Conservation (phyloP, 2,329 filamentous ascomycete genomes). For the Fusarium tupiense region DNA sequence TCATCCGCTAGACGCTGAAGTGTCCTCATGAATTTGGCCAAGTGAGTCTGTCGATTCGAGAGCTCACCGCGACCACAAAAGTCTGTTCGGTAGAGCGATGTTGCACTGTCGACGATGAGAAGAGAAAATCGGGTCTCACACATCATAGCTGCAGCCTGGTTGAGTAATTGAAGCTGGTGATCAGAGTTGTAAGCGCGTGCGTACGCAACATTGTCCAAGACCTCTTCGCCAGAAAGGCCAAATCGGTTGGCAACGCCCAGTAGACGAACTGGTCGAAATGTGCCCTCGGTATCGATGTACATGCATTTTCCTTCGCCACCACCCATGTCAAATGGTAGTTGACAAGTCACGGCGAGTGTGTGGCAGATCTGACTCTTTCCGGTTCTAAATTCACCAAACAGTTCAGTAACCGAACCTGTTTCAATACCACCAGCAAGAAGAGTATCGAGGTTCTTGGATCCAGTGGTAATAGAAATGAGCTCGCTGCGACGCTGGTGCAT, state of each 20-base stretch:
- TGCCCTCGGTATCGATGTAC: constrained; percentile 98
- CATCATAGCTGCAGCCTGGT: constrained; percentile 98
- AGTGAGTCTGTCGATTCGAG: constrained; percentile 88
- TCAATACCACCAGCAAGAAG: constrained; percentile 93
- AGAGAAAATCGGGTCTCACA: constrained; percentile 97
- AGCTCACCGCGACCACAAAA: constrained; percentile 97
- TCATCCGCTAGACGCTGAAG: constrained; percentile 81
- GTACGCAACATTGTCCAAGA: constrained; percentile 97
- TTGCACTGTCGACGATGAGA: constrained; percentile 95
- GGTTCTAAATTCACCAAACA: constrained; percentile 97
- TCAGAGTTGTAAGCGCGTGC: constrained; percentile 98
- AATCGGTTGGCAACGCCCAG: constrained; percentile 94
- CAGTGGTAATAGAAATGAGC: constrained; percentile 96
- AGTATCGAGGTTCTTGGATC: constrained; percentile 96
- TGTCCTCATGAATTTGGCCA: constrained; percentile 89
- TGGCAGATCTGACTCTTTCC: constrained; percentile 99
- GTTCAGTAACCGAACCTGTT: constrained; percentile 96
- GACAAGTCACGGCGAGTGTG: constrained; percentile 97
- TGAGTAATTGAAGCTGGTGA: constrained; percentile 93
- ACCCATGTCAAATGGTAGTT: constrained; percentile 98
- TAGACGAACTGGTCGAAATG: constrained; percentile 90
- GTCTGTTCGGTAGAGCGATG: constrained; percentile 93
- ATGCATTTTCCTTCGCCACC: constrained; percentile 98
- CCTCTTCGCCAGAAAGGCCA: constrained; percentile 94
- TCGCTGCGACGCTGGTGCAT: constrained; percentile 98